Evolutionary conservation across 352 stramenopile genomes (phyloP), one percentile per base, ranked within the genome.

Genomic region (Globisporangium echinulatum): DNA sequence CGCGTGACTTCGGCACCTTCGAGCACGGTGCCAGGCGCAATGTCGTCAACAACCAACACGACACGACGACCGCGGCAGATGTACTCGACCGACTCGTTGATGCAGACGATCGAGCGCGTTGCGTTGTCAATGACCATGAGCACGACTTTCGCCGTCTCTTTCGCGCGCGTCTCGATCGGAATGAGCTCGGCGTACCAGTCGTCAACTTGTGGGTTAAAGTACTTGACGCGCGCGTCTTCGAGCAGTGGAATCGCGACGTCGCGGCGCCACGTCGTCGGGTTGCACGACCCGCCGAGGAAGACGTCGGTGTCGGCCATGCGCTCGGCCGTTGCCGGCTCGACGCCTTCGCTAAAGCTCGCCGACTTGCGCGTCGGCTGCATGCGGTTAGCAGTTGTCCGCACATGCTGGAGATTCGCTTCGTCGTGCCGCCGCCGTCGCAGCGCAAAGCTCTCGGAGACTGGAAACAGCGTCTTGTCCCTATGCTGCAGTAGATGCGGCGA

Each of bases 201-300:
- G 59, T 96, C 87, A 39, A 96, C 87, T 60, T 96, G 88, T 13
- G 88, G 88, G 58, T 96, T 95, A 63, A 82, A 97, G 66, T 88
- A 97, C 15, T 69, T 74, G 48, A 97, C 79, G 19, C 68, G 59
- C 4, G 79, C 79, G 0, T 63, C 70, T 10, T 90, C 73, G 9
- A 97, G 76, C 46, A 90, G 54, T 13, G 88, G 88, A 13, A 96
- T 80, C 13, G 87, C 85, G 3, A 83, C 64, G 47, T 96, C 87
- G 13, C 67, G 69, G 15, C 88, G 72, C 88, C 88, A 97, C 4
- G 81, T 95, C 58, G 88, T 96, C 39, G 88, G 87, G 67, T 96
- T 96, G 64, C 88, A 97, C 7, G 85, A 93, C 1, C 88, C 88
- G 6, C 77, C 87, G 8, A 94, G 77, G 63, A 96, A 94, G 7